A percentile compares a stretch with the other conserved stretches of the same genome.
These are phyloP conservation scores for Fennellomyces sp. DNA, from an alignment of 371 early-diverging fungal species.

Conservation along the genomic window DNA sequence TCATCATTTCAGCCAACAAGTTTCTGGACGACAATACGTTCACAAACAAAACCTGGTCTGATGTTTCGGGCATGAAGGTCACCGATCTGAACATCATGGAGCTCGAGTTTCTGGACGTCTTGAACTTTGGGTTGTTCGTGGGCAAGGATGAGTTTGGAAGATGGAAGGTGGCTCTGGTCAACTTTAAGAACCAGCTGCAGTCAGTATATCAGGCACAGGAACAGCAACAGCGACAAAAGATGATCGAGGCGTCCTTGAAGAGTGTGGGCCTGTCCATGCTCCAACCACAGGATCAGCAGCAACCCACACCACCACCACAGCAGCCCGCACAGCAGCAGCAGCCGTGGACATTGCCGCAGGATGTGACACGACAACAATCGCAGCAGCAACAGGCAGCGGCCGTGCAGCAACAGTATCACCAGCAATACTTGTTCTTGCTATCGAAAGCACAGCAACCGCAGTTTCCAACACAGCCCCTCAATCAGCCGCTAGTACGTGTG, in stretches of 20 bases:
- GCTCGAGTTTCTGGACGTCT: slow-evolving; percentile 66
- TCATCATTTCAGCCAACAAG: slow-evolving; percentile 53
- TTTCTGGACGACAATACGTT: slow-evolving; percentile 73
- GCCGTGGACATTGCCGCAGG: neutral
- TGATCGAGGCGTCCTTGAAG: slow-evolving; percentile 44
- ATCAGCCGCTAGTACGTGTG: slow-evolving; percentile 29
- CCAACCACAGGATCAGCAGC: slow-evolving; percentile 25
- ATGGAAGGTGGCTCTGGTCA: slow-evolving; percentile 39
- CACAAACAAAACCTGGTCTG: slow-evolving; percentile 75
- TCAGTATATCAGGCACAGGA: slow-evolving; percentile 36
- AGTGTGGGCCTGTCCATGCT: slow-evolving; percentile 35
- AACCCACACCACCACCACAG: neutral
- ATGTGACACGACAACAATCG: slow-evolving; percentile 21
- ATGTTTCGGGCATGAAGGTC: slow-evolving; percentile 68
- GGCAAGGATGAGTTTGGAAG: slow-evolving; percentile 57
- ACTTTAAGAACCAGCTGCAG: slow-evolving; percentile 38
- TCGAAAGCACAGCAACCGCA: slow-evolving; percentile 33
- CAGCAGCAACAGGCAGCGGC: slow-evolving; percentile 34
- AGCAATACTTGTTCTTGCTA: slow-evolving; percentile 27
- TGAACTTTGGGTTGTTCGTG: slow-evolving; percentile 63
- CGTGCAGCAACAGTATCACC: slow-evolving; percentile 29
- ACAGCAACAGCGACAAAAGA: slow-evolving; percentile 41
- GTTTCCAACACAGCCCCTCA: slow-evolving; percentile 23
- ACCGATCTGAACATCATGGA: slow-evolving; percentile 73
- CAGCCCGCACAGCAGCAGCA: slow-evolving; percentile 18